Conservation (phyloP, 2,329 filamentous ascomycete species). For the Aspergillus spinulosporus region DNA sequence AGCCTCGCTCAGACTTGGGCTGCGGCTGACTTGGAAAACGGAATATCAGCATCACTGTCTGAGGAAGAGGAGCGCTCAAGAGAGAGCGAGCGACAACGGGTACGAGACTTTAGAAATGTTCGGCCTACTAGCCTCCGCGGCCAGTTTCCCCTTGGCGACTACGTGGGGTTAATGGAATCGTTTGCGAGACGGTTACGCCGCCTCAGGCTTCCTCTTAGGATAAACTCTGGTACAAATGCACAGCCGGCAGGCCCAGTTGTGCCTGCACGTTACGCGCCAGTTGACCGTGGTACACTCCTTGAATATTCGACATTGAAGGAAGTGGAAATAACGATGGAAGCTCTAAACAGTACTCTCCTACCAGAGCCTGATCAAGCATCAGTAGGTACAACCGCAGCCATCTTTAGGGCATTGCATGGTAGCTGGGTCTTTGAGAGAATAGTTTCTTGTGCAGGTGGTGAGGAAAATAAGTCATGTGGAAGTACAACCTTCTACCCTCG, state of each 20-base stretch:
- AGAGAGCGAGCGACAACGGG: slow-evolving; percentile 26
- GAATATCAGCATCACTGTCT: not conserved
- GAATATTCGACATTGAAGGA: not conserved
- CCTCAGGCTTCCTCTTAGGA: slow-evolving; percentile 37
- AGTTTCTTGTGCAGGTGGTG: slow-evolving; percentile 34
- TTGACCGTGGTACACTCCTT: not conserved
- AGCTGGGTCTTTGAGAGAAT: slow-evolving; percentile 62
- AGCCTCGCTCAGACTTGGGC: slow-evolving; percentile 65
- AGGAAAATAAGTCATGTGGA: slow-evolving; percentile 48
- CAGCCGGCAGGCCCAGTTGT: slow-evolving; percentile 48
- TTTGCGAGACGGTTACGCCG: slow-evolving; percentile 62
- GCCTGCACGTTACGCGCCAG: slow-evolving; percentile 53
- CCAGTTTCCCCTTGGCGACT: slow-evolving; percentile 84
- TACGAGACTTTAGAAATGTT: slow-evolving; percentile 26
- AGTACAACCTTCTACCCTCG: slow-evolving; percentile 66
- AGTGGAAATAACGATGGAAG: slow-evolving; percentile 43
- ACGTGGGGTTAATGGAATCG: slow-evolving; percentile 72
- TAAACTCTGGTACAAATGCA: slow-evolving; percentile 28
- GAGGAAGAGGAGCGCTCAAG: slow-evolving; percentile 25
- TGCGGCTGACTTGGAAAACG: not conserved
- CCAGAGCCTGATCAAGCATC: slow-evolving; percentile 45
- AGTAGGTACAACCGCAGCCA: slow-evolving; percentile 62
- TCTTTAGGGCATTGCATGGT: slow-evolving; percentile 71
- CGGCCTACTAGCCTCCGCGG: slow-evolving; percentile 39
- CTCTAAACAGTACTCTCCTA: slow-evolving; percentile 42